Base-by-base conservation (phyloP, 1,284 basidiomycete species). In the Coniferiporia sulphurascens region DNA sequence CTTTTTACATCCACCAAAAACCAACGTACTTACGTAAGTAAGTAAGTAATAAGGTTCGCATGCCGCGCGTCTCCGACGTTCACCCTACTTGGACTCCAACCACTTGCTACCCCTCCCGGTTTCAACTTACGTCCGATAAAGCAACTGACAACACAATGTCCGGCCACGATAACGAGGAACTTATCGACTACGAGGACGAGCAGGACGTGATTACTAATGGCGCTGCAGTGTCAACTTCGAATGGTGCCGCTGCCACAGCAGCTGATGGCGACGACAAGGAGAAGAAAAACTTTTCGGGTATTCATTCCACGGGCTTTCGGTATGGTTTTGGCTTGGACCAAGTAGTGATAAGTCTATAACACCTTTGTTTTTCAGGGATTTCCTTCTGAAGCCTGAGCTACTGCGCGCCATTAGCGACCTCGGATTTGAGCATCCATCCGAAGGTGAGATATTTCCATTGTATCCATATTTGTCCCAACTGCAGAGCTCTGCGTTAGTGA, bases 351-450 rank as follows among this genome's bases (percentile, higher is more conserved):
- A 7, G 2, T 10, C 34, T 35, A 63, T 65, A 34, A 69, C 54
- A 55, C 59, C 62, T 63, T 62, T 63, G 54, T 58, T 62, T 67
- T 50, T 63, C 45, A 93, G 94, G 73, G 95, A 98, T 75, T 98
- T 98, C 80, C 79, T 98, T 70, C 80, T 98, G 76, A 98, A 98
- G 81, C 93, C 95, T 62, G 97, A 99, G 75, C 78, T 99, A 64
- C 82, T 99, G 69, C 90, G 97, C 67, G 95, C 97, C 57, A 99
- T 99, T 74, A 96, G 93, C 74, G 97, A 99, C 71, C 81, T 99
- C 50, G 97, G 97, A 78, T 99, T 99, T 73, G 97, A 99, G 76
- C 97, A 99, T 78, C 97, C 97, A 56, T 98, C 96, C 53, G 97
- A 99, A 85, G 96, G 96, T 98, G 68, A 64, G 78, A 74, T 57